phyloP scores from a whole-genome alignment of 176 grass and related monocot species.

The Oryza australiensis region DNA sequence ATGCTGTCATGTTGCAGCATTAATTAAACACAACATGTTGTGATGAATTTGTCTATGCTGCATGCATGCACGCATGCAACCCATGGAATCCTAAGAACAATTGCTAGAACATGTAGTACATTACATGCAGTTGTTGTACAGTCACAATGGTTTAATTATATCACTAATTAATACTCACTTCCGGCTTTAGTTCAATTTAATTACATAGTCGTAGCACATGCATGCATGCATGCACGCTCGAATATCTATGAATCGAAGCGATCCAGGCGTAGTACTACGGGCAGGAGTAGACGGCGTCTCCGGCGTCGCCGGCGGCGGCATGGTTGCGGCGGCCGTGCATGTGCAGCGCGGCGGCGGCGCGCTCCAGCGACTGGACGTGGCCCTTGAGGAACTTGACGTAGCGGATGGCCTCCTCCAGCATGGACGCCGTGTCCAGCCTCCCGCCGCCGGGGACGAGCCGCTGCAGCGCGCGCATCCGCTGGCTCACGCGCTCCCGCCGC shows the following conservation, averaged over 20 bases:
- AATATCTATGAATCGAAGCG: no score
- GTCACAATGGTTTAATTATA: neutral
- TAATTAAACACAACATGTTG: neutral
- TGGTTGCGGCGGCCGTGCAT: neutral
- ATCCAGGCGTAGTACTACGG: neutral
- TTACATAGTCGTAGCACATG: neutral
- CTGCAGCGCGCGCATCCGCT: constrained; percentile 66
- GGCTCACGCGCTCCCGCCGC: constrained; percentile 65
- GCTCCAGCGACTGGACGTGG: constrained; percentile 59
- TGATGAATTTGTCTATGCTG: neutral
- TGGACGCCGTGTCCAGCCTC: constrained; percentile 77
- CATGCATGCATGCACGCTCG: neutral
- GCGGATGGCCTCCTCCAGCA: constrained; percentile 77
- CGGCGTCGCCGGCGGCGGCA: neutral
- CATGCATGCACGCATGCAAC: neutral
- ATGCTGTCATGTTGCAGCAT: neutral
- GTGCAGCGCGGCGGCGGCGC: neutral
- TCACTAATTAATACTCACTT: neutral
- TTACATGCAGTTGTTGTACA: neutral
- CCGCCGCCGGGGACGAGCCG: constrained; percentile 62
- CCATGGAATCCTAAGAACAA: neutral
- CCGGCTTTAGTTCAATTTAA: neutral
- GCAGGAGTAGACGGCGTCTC: neutral
- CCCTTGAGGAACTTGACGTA: constrained; percentile 78
- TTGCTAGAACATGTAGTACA: neutral